Conservation (phyloP, 106 monocot species). For the Ottelia alismoides region DNA sequence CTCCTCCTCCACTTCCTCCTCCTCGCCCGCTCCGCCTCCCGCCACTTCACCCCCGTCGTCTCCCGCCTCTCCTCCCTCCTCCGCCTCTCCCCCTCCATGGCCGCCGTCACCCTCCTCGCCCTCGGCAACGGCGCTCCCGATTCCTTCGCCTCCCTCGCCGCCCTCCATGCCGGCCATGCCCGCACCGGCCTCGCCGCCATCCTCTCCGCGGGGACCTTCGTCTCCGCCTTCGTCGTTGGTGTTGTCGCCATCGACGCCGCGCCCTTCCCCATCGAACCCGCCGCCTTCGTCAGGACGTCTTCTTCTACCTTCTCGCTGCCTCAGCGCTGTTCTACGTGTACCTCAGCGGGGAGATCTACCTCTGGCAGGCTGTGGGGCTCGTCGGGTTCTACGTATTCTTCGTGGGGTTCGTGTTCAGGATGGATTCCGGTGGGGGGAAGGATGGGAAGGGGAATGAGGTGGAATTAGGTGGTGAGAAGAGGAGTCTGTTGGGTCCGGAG, state of each 20-base stretch:
- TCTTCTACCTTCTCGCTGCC: slow-evolving; percentile 63
- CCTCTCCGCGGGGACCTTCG: too few species aligned
- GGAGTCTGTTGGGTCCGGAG: too few species aligned
- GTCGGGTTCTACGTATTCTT: slow-evolving; percentile 69
- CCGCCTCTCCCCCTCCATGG: too few species aligned
- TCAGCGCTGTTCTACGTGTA: slow-evolving; percentile 67
- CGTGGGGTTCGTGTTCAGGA: slow-evolving; percentile 68
- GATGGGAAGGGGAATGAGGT: too few species aligned
- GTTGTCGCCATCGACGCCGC: slow-evolving; percentile 45
- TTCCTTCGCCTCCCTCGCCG: slow-evolving; percentile 57
- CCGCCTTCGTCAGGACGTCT: too few species aligned
- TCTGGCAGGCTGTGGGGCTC: slow-evolving; percentile 82
- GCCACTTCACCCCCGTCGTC: too few species aligned
- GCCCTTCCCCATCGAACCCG: slow-evolving; percentile 40
- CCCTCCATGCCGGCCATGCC: slow-evolving; percentile 41
- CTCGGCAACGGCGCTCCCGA: slow-evolving; percentile 91
- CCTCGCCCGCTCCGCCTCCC: too few species aligned
- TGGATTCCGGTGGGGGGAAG: too few species aligned
- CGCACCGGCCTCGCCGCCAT: slow-evolving; percentile 66
- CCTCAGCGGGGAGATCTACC: slow-evolving; percentile 74
- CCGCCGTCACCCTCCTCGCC: too few species aligned
- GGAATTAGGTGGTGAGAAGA: too few species aligned
- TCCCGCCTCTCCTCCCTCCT: too few species aligned
- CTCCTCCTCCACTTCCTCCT: too few species aligned
- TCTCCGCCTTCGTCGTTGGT: slow-evolving; percentile 78